Evolutionary conservation across 345 rosid genomes (phyloP).

Genomic region (Citrus cavaleriei): DNA sequence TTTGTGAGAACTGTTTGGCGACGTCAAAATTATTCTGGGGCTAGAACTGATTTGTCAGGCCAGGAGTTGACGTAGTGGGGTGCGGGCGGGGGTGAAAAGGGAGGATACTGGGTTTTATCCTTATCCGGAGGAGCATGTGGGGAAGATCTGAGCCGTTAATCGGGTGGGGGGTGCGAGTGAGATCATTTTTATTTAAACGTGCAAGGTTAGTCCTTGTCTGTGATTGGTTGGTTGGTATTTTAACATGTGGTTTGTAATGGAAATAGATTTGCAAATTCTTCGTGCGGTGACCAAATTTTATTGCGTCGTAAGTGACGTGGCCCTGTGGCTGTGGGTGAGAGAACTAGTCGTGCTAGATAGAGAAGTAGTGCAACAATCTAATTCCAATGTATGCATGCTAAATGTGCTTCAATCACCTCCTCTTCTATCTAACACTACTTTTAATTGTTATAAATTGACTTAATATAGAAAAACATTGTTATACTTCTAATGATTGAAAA

Average conservation of each 20-base stretch:
- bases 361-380: not conserved
- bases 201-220: slow-evolving; percentile 13
- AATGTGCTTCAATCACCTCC: not conserved
- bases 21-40: slow-evolving; percentile 8
- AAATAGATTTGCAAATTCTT: not conserved
- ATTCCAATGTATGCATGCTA: not conserved
- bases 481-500: too few relatives aligned
- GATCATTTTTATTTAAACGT: not conserved
- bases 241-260: slow-evolving; percentile 18
- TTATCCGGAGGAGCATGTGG: slow-evolving; percentile 17
- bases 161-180: too few relatives aligned
- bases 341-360: not conserved
- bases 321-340: not conserved
- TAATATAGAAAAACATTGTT: too few relatives aligned
- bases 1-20: slow-evolving; percentile 17
- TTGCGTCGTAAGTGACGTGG: not conserved
- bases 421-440: not conserved
- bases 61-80: not conserved
- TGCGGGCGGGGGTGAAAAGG: not conserved
- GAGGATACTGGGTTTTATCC: slow-evolving; percentile 29
- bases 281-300: not conserved
- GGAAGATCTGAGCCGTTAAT: slow-evolving; percentile 12
- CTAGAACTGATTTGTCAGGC: slow-evolving; percentile 1
- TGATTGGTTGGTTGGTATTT: slow-evolving; percentile 6
- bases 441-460: not conserved